Conservation (phyloP, 371 early-diverging fungal genomes). For the Coemansia sp. region DNA sequence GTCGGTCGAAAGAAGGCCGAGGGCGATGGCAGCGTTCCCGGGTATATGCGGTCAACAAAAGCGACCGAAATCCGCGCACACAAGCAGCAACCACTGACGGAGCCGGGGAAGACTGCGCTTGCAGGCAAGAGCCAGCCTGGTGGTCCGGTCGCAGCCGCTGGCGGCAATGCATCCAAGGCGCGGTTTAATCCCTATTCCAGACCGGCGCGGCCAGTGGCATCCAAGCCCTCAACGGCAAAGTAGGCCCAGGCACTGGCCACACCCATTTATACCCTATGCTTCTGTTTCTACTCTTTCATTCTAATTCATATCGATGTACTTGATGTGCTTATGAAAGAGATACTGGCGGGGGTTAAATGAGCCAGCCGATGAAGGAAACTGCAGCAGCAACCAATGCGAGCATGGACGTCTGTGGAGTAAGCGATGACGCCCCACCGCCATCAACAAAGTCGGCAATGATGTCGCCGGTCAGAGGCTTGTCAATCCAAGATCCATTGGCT, state of each 20-base stretch:
- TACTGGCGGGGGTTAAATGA: not conserved
- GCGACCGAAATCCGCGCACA: constrained; percentile 38
- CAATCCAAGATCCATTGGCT: constrained; percentile 37
- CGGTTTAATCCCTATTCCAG: constrained; percentile 33
- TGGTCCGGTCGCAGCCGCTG: not conserved
- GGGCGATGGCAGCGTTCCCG: constrained; percentile 18
- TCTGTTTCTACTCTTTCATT: not conserved
- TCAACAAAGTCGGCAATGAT: constrained; percentile 25
- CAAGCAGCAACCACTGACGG: constrained; percentile 1
- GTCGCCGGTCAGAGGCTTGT: constrained; percentile 24
- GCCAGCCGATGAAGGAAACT: not conserved
- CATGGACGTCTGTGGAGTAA: not conserved
- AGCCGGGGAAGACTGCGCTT: not conserved
- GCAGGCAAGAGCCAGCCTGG: not conserved
- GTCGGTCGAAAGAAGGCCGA: not conserved
- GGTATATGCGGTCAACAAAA: constrained; percentile 39
- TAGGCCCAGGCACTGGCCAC: not conserved
- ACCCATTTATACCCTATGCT: not conserved
- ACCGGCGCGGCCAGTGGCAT: constrained; percentile 1
- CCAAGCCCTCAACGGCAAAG: constrained; percentile 14
- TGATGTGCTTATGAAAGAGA: not conserved
- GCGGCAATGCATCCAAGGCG: constrained; percentile 8
- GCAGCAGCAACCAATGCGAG: not conserved
- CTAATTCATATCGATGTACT: not conserved
- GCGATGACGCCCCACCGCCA: constrained; percentile 1